Base-by-base conservation (phyloP, 345 rosid genomes). In the Orychophragmus violaceus region DNA sequence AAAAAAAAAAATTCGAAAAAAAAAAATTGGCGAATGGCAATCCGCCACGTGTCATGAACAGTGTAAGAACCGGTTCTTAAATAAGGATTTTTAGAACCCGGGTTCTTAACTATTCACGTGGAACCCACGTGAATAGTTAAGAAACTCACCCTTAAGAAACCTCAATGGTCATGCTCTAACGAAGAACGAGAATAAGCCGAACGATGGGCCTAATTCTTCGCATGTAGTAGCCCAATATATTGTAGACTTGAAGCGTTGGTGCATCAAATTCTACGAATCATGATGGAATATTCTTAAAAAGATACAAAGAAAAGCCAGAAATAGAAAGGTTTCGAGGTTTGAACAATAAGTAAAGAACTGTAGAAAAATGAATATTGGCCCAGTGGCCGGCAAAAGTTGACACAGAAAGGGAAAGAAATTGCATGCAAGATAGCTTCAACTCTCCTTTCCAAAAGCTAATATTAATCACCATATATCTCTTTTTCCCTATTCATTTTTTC, bases 301-400 rank as follows among this genome's bases (percentile, higher is more conserved):
- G 5, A 24, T 1, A 58, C 33, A 46, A 33, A 44, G 17, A 24
- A 49, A 29, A 5, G 11, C 17, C 24, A 35, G 54, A 49, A 57
- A 57, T 72, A 57, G 71, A 72, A 64, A 64, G 59, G 11, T 45
- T 44, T 71, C 30, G 49, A 62, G 48, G 32, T 71, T 50, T 35
- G 50, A 25, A 27, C 17, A 27, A 13, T 21, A 22, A 46, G 27
- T 48, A 11, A 66, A 61, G 30, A 2, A 63, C 41, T 62, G 69
- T 53, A 62, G 52, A 48, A 39, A 59, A 17, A 39, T 21, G 51
- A 65, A 72, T 65, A 72, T 72, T 72, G 66, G 71, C 27, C 46
- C 66, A 72, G 61, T 72, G 71, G 76, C 66, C 66, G 76, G 76
- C 76, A 72, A 72, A 72, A 72, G 66, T 65, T 63, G 76, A 58